These are phyloP conservation scores for Gliomastix tumulicola DNA, from an alignment of 2,329 filamentous ascomycete genomes.

Conservation along the genomic window DNA sequence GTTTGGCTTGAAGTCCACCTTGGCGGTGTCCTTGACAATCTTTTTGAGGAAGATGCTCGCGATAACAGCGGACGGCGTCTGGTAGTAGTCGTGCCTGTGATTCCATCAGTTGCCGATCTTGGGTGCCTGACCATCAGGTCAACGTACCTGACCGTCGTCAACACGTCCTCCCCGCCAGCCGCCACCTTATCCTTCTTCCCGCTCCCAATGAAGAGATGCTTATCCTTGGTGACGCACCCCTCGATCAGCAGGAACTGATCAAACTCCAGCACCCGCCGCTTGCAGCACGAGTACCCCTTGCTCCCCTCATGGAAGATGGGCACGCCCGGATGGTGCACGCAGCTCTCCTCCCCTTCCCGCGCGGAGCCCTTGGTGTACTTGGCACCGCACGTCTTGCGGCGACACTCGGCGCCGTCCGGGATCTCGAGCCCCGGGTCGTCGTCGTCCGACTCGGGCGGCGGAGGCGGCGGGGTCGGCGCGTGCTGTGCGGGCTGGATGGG, in stretches of 20 bases:
- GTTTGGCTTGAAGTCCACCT: conserved; percentile 58
- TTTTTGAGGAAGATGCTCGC: conserved; percentile 95
- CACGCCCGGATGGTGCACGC: conserved; percentile 80
- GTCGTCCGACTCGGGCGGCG: conserved; percentile 72
- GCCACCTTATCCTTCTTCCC: conserved; percentile 54
- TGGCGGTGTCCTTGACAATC: conserved; percentile 76
- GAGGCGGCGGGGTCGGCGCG: conserved; percentile 46
- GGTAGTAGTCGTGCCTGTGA: conserved; percentile 76
- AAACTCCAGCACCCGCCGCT: conserved; percentile 89
- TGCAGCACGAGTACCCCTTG: conserved; percentile 97
- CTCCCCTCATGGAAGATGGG: conserved; percentile 97
- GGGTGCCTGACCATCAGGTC: neutral
- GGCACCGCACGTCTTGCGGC: conserved; percentile 66
- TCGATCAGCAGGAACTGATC: conserved; percentile 96
- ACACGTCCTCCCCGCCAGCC: conserved; percentile 59
- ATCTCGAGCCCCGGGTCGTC: conserved; percentile 74
- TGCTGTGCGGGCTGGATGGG: conserved; percentile 35
- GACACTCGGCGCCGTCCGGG: conserved; percentile 67
- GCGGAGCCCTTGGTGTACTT: conserved; percentile 54
- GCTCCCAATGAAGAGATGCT: conserved; percentile 79
- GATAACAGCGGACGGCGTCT: conserved; percentile 78
- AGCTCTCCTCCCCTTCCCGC: conserved; percentile 68
- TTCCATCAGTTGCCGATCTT: neutral
- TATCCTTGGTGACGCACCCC: conserved; percentile 75
- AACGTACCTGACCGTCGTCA: conserved; percentile 68